phyloP scores from a whole-genome alignment of 208 protist species.

The Acanthamoeba rhysodes region DNA sequence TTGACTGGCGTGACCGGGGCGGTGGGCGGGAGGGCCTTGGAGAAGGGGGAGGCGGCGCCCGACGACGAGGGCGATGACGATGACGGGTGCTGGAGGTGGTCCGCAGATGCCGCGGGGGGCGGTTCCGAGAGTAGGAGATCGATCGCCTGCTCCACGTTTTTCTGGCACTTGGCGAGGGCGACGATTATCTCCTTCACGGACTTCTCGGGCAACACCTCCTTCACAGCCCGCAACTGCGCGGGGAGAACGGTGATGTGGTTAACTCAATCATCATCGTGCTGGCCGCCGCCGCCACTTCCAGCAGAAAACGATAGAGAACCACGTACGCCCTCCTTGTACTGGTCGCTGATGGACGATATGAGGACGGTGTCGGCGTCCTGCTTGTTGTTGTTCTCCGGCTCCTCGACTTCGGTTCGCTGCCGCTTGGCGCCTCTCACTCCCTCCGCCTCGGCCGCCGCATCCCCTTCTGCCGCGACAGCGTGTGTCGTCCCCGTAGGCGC shows the following conservation, averaged over 20 bases:
- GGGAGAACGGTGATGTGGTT: background rate
- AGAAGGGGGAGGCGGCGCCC: background rate
- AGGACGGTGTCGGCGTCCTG: background rate
- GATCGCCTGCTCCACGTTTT: conserved; percentile 45
- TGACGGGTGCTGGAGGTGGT: background rate
- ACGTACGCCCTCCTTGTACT: conserved; percentile 13
- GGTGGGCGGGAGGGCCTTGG: conserved; percentile 6
- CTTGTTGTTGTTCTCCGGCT: background rate
- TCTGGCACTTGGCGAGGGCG: background rate
- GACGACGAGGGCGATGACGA: background rate
- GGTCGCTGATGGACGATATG: conserved; percentile 35
- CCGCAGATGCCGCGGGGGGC: background rate
- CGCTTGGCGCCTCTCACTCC: background rate
- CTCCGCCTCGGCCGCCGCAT: no score
- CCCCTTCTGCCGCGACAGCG: background rate
- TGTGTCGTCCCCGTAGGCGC: background rate
- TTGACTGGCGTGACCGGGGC: conserved; percentile 22
- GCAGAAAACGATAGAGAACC: background rate
- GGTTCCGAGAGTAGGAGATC: conserved; percentile 4
- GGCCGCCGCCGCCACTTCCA: background rate
- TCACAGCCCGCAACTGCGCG: conserved; percentile 3
- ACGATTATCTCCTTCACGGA: conserved; percentile 13
- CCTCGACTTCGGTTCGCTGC: background rate
- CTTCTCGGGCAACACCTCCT: conserved; percentile 53
- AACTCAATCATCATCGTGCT: background rate